Evolutionary conservation across 2,329 filamentous ascomycete species (phyloP), one percentile per base, ranked within the genome.

Genomic region (Penicillium sp.): DNA sequence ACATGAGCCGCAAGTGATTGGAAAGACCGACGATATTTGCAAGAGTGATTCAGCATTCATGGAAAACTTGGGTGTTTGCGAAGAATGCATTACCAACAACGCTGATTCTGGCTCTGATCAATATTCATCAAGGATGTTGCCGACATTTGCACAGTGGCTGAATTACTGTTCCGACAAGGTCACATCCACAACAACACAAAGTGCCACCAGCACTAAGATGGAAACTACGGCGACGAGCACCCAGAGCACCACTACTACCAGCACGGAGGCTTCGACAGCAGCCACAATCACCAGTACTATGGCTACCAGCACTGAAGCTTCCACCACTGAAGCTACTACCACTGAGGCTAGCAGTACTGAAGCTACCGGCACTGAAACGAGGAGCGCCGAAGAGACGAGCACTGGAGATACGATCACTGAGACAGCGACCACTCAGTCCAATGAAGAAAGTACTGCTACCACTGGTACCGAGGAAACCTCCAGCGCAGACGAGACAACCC

Each of bases 61-160:
- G 40, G 19, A 40, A 15, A 49, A 58, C 1, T 25, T 63, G 39
- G 33, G 11, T 6, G 34, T 54, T 39, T 64, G 62, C 33, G 34
- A 61, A 16, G 31, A 34, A 0, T 61, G 59, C 21, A 51, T 61
- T 19, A 54, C 25, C 10, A 34, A 15, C 25, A 52, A 53, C 13
- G 47, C 40, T 11, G 46, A 46, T n/a, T 46, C 57, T 3, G 49
- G 41, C 11, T 59, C 59, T 5, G 31, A 50, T 11, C 31, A 40
- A 16, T 55, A 53, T 34, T 58, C 62, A 7, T 41, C 57, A 10
- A 50, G 4, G 9, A 31, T 64, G 25, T 11, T 61, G 44, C 60
- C 62, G 1, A 46, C 62, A 1, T 63, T 64, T 43, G 50, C 54
- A 27, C 60, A 61, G 25, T 64, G 48, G 41, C 43, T 64, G 46